Evolutionary conservation across 306 rosid species (phyloP).

Genomic region (Sindora glabra): DNA sequence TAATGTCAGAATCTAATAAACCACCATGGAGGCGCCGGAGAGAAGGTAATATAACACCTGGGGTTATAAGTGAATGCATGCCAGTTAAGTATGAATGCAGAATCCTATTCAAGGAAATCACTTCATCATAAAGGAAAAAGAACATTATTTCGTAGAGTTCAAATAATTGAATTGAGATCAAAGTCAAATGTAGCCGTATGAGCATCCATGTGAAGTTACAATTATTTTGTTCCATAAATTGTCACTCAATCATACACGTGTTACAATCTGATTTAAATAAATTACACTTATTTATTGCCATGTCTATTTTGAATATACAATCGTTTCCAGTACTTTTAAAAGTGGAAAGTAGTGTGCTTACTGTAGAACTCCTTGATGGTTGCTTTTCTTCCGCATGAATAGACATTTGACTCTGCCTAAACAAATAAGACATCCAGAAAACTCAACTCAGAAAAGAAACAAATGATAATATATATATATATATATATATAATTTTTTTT

Average conservation of each 20-base stretch:
- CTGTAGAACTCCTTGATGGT: constrained; percentile 53
- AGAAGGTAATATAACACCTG: constrained; percentile 75
- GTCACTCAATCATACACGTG: no score
- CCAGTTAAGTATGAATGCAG: neutral
- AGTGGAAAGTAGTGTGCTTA: no score
- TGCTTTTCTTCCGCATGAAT: constrained; percentile 57
- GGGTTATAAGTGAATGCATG: constrained; percentile 11
- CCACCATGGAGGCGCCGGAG: constrained; percentile 50
- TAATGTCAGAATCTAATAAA: constrained; percentile 24
- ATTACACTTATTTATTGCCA: no score
- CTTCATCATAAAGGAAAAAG: neutral
- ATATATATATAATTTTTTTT: no score
- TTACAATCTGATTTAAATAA: no score
- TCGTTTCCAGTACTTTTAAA: no score
- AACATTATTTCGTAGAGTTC: neutral
- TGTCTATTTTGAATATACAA: no score
- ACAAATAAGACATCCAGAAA: constrained; percentile 11
- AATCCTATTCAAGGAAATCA: neutral
- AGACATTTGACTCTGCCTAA: constrained; percentile 38
- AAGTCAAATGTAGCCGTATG: no score
- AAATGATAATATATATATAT: no score
- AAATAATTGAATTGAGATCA: no score
- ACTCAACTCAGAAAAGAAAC: neutral
- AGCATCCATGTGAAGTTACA: no score
- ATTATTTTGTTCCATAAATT: no score